These are phyloP conservation scores for Arabidopsis hybrid DNA, from an alignment of 441 rosid genomes.

Conservation along the genomic window DNA sequence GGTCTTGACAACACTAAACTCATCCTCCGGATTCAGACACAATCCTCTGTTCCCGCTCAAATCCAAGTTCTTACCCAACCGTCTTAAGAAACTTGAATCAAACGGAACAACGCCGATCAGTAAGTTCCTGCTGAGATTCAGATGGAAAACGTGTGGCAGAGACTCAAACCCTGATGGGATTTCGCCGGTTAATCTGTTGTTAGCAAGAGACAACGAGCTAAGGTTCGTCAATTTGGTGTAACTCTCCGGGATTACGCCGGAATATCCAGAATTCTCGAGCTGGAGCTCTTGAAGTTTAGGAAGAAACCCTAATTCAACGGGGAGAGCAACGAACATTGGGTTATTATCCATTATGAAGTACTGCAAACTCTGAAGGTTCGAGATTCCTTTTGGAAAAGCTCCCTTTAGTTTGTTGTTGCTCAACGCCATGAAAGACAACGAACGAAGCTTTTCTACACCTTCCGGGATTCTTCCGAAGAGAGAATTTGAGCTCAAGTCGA, in stretches of 20 bases:
- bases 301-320: constrained; percentile 59
- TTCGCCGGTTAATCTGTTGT: constrained; percentile 76
- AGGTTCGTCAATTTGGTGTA: constrained; percentile 63
- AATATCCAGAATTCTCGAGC: constrained; percentile 77
- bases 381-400: constrained; percentile 61
- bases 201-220: constrained; percentile 78
- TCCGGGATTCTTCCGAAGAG: constrained; percentile 66
- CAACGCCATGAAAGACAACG: constrained; percentile 71
- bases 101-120: constrained; percentile 79
- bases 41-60: constrained; percentile 78
- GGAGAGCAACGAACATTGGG: constrained; percentile 69
- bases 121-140: constrained; percentile 77
- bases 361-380: constrained; percentile 66
- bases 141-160: constrained; percentile 73
- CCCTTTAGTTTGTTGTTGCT: constrained; percentile 77
- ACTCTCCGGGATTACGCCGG: constrained; percentile 69
- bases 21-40: constrained; percentile 73
- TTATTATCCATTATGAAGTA: constrained; percentile 90
- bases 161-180: constrained; percentile 62
- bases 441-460: constrained; percentile 59
- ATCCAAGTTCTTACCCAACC: constrained; percentile 82
- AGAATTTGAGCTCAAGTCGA: constrained; percentile 83
- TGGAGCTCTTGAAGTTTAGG: constrained; percentile 77
- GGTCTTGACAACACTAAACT: constrained; percentile 55
- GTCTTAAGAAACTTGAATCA: constrained; percentile 60